phyloP scores from a whole-genome alignment of 2,329 filamentous ascomycete genomes.

The Aspergillus pseudoglaucus region DNA sequence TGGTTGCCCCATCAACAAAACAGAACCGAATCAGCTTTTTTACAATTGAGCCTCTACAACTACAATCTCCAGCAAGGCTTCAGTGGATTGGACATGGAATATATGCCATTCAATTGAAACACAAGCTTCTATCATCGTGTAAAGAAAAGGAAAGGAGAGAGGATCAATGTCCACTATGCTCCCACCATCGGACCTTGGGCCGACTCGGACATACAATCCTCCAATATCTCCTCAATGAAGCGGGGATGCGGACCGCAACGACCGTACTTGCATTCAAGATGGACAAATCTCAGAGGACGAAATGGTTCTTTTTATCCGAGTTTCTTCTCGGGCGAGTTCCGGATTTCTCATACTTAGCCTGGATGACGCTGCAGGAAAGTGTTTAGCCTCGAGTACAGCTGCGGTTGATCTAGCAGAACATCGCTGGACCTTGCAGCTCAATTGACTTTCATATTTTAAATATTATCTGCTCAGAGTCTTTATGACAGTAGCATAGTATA shows the following conservation, averaged over 20 bases:
- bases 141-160: too few species aligned
- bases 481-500: neutral
- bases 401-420: neutral
- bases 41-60: neutral
- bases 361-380: neutral
- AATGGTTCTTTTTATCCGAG: neutral
- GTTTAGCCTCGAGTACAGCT: neutral
- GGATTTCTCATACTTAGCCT: slow-evolving; percentile 3
- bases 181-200: too few species aligned
- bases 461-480: too few species aligned
- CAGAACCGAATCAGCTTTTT: neutral
- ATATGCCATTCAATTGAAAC: neutral
- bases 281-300: neutral
- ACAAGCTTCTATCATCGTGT: neutral
- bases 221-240: too few species aligned
- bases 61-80: too few species aligned
- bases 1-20: slow-evolving; percentile 10
- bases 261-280: neutral
- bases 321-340: slow-evolving; percentile 12
- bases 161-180: too few species aligned
- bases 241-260: too few species aligned
- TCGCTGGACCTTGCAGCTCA: too few species aligned
- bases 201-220: too few species aligned
- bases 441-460: too few species aligned
- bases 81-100: too few species aligned